These are phyloP conservation scores for Cyberlindnera petersonii DNA, from an alignment of 805 yeast species.

Conservation along the genomic window DNA sequence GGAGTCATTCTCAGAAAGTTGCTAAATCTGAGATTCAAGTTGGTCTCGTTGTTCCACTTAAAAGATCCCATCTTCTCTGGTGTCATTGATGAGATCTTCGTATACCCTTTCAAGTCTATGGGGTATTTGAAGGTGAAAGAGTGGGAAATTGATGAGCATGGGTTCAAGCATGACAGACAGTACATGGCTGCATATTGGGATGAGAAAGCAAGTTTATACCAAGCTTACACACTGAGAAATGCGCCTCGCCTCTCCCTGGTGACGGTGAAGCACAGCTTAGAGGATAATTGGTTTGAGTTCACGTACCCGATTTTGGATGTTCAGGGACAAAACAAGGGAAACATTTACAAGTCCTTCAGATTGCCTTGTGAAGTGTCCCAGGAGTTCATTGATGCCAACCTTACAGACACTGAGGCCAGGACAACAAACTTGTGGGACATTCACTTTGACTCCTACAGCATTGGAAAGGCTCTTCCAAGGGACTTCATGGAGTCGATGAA, in stretches of 20 bases:
- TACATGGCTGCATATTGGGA: slow-evolving; percentile 23
- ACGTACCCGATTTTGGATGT: slow-evolving; percentile 17
- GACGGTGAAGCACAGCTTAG: slow-evolving; percentile 11
- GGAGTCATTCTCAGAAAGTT: slow-evolving; percentile 6
- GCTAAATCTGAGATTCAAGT: slow-evolving; percentile 15
- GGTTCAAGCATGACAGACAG: slow-evolving; percentile 24
- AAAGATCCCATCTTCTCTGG: slow-evolving; percentile 11
- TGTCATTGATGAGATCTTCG: slow-evolving; percentile 9
- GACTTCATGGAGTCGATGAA: slow-evolving; percentile 19
- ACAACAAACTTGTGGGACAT: slow-evolving; percentile 21
- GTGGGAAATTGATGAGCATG: slow-evolving; percentile 24
- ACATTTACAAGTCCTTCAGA: slow-evolving; percentile 11
- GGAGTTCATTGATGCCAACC: slow-evolving; percentile 17
- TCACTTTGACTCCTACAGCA: slow-evolving; percentile 15
- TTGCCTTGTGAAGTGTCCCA: slow-evolving; percentile 19
- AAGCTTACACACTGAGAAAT: slow-evolving; percentile 18
- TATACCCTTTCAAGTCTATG: slow-evolving; percentile 22
- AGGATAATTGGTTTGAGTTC: slow-evolving; percentile 22
- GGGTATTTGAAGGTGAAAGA: slow-evolving; percentile 9
- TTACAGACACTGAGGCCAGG: slow-evolving; percentile 2
- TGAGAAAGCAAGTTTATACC: slow-evolving; percentile 9
- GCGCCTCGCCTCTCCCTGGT: slow-evolving; percentile 18
- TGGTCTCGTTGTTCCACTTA: slow-evolving; percentile 10
- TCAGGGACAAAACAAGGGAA: slow-evolving; percentile 1
- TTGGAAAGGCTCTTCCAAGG: slow-evolving; percentile 21